phyloP scores from a whole-genome alignment of 768 basidiomycete species.

The Naganishia vaughanmartiniae region DNA sequence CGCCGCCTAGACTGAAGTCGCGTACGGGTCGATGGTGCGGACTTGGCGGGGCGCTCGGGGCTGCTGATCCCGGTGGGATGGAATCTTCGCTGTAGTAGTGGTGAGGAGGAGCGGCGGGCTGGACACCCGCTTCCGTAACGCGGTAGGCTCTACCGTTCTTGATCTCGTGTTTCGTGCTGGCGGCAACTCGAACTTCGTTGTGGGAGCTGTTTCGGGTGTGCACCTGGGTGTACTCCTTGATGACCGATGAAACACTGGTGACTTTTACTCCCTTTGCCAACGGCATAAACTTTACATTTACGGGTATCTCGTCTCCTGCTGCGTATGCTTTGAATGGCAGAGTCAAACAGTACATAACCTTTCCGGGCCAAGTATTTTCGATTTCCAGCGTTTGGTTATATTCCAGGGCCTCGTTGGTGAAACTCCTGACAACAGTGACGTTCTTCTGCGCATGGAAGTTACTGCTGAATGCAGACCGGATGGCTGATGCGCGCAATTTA shows the following conservation, averaged over 20 bases:
- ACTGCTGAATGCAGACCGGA: slow-evolving; percentile 68
- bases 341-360: slow-evolving; percentile 87
- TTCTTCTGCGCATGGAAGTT: slow-evolving; percentile 65
- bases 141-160: slow-evolving; percentile 55
- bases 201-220: slow-evolving; percentile 63
- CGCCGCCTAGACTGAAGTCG: neutral
- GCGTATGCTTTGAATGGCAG: slow-evolving; percentile 95
- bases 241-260: slow-evolving; percentile 62
- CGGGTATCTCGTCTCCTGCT: slow-evolving; percentile 77
- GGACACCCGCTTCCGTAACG: slow-evolving; percentile 27
- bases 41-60: slow-evolving; percentile 29
- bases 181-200: slow-evolving; percentile 64
- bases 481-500: slow-evolving; percentile 82
- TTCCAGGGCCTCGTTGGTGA: slow-evolving; percentile 78
- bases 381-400: slow-evolving; percentile 90
- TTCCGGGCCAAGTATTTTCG: slow-evolving; percentile 93
- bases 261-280: slow-evolving; percentile 79
- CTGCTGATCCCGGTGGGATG: slow-evolving; percentile 15
- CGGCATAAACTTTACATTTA: slow-evolving; percentile 81
- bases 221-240: slow-evolving; percentile 67
- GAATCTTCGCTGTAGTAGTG: slow-evolving; percentile 22
- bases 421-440: slow-evolving; percentile 69
- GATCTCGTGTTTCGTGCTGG: slow-evolving; percentile 68
- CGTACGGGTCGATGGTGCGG: slow-evolving; percentile 27
- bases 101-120: slow-evolving; percentile 29